Conservation (phyloP, 1,284 basidiomycete genomes). For the Wallemia mellicola region DNA sequence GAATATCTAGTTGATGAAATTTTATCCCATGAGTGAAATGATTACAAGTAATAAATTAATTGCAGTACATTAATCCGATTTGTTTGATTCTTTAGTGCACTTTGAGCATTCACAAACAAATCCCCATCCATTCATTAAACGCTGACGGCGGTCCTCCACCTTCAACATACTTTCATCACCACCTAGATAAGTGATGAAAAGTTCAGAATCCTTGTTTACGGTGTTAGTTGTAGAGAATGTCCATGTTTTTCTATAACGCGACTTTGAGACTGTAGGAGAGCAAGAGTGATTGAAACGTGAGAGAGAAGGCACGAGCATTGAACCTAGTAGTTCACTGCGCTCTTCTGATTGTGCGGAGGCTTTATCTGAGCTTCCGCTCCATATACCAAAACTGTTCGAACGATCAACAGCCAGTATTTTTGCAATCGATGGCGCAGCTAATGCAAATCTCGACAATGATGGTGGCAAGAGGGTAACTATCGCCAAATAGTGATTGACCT, state of each 20-base stretch:
- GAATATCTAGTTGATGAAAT: neutral
- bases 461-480: neutral
- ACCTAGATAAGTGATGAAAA: neutral
- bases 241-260: neutral
- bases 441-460: neutral
- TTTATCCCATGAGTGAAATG: too few relatives aligned
- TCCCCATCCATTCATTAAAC: neutral
- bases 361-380: neutral
- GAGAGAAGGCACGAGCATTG: neutral
- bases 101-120: neutral
- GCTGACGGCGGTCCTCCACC: neutral
- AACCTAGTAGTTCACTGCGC: neutral
- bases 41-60: neutral
- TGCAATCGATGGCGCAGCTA: neutral
- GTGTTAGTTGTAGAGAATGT: neutral
- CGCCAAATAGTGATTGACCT: neutral
- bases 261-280: neutral
- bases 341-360: neutral
- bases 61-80: neutral
- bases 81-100: neutral
- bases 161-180: neutral
- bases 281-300: neutral
- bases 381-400: neutral
- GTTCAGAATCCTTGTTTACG: neutral
- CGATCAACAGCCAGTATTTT: neutral